Conservation (phyloP, 495 filamentous ascomycete species). For the Entonaema liquescens region DNA sequence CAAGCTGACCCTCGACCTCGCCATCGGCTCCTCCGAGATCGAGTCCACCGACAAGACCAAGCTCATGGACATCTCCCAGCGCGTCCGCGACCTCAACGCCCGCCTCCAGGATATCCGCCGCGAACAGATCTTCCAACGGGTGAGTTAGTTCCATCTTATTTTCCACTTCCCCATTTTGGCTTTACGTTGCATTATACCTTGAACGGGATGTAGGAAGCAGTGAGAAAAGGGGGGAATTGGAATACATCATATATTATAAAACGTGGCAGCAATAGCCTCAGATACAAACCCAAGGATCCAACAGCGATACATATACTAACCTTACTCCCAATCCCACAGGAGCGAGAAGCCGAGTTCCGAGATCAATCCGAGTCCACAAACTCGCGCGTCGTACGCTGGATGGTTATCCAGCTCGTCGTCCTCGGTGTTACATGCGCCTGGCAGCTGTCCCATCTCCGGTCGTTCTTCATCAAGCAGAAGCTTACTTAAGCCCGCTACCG, state of each 20-base stretch:
- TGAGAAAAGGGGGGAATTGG: too few species aligned
- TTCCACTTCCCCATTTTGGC: constrained; percentile 1
- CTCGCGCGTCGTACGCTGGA: constrained; percentile 92
- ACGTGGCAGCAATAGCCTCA: neutral
- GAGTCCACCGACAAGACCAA: constrained; percentile 94
- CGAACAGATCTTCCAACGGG: constrained; percentile 96
- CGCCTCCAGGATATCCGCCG: constrained; percentile 87
- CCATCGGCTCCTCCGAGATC: constrained; percentile 93
- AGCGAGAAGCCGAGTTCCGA: constrained; percentile 97
- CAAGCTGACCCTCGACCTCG: constrained; percentile 86
- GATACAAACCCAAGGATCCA: neutral
- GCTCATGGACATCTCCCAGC: constrained; percentile 87
- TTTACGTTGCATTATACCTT: too few species aligned
- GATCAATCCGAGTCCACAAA: constrained; percentile 97
- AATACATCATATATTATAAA: neutral
- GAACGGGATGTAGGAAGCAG: too few species aligned
- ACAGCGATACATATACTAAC: constrained; percentile 17
- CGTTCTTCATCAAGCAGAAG: constrained; percentile 99
- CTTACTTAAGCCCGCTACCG: constrained; percentile 68
- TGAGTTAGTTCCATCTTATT: constrained; percentile 57
- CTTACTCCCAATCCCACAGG: constrained; percentile 58
- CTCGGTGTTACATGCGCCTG: constrained; percentile 92
- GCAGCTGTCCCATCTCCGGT: constrained; percentile 93
- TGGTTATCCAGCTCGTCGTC: constrained; percentile 87
- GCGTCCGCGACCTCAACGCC: constrained; percentile 88